phyloP scores from a whole-genome alignment of 768 basidiomycete genomes.

The Lentinula detonsa region DNA sequence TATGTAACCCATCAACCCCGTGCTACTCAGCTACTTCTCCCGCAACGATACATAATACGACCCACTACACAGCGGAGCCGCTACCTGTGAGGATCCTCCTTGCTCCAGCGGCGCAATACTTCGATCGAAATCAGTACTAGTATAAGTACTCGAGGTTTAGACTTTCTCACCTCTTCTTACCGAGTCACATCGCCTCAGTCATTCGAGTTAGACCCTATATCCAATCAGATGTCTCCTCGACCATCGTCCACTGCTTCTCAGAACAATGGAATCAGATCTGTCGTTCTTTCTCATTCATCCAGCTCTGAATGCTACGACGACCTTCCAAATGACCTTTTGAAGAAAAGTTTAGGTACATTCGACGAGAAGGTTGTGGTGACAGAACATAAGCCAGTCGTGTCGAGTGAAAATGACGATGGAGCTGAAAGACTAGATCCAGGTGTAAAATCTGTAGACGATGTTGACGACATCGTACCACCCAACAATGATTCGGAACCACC shows the following conservation, averaged over 20 bases:
- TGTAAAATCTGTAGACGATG: not conserved
- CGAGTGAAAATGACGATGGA: not conserved
- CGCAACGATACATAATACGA: not conserved
- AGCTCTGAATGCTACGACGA: not conserved
- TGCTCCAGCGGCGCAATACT: not conserved
- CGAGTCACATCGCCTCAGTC: not conserved
- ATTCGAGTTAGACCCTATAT: not conserved
- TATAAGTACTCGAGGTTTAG: not conserved
- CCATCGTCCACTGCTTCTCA: not conserved
- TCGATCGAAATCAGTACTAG: not conserved
- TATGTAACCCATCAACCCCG: not conserved
- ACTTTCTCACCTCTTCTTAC: not conserved
- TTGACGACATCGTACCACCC: not conserved
- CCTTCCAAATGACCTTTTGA: not conserved
- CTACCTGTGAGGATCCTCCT: not conserved
- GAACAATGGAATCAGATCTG: not conserved
- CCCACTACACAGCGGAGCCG: not conserved
- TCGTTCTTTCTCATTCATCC: not conserved
- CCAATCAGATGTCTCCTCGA: not conserved
- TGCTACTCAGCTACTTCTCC: not conserved
- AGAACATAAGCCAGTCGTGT: not conserved
- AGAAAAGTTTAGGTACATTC: not conserved
- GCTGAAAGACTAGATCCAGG: not conserved
- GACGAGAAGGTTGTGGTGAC: not conserved
- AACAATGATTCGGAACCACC: constrained; percentile 17